Conservation (phyloP, 2,329 filamentous ascomycete genomes). For the Diplodia mutila region DNA sequence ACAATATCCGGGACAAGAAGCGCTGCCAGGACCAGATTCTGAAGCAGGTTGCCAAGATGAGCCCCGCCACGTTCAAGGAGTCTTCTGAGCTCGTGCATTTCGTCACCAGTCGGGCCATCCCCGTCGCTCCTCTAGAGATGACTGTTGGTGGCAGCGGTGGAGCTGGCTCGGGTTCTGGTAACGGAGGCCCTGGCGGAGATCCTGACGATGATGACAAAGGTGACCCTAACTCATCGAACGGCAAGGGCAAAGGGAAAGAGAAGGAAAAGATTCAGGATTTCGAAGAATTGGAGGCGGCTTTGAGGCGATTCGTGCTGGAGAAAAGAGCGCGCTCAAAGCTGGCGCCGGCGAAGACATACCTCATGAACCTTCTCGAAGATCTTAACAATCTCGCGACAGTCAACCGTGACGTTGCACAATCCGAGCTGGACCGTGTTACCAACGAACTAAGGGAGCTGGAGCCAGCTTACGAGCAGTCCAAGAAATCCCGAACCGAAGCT, state of each 20-base stretch:
- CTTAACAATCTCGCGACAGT: constrained; percentile 80
- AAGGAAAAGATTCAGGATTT: constrained; percentile 88
- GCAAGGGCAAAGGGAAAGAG: constrained; percentile 71
- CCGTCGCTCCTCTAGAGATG: constrained; percentile 65
- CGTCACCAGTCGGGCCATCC: constrained; percentile 94
- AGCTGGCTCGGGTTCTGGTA: constrained; percentile 38
- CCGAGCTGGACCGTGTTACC: constrained; percentile 81
- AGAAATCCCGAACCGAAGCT: constrained; percentile 77
- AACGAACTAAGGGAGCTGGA: constrained; percentile 81
- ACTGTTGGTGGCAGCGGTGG: constrained; percentile 57
- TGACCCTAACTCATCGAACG: constrained; percentile 49
- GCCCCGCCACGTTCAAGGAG: constrained; percentile 91
- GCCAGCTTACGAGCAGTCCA: constrained; percentile 81
- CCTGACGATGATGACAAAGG: constrained; percentile 51
- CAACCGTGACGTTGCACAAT: constrained; percentile 83
- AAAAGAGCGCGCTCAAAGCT: constrained; percentile 95
- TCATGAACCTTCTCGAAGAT: constrained; percentile 90
- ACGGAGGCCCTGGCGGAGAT: constrained; percentile 37
- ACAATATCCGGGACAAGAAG: constrained; percentile 88
- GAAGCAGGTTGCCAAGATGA: constrained; percentile 85
- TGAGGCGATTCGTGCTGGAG: constrained; percentile 91
- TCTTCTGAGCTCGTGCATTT: constrained; percentile 93
- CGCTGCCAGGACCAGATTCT: constrained; percentile 91
- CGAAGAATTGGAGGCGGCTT: constrained; percentile 81
- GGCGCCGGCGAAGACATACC: constrained; percentile 91